phyloP scores from a whole-genome alignment of 2,329 filamentous ascomycete genomes.

The Ceratocystis alfenasii region DNA sequence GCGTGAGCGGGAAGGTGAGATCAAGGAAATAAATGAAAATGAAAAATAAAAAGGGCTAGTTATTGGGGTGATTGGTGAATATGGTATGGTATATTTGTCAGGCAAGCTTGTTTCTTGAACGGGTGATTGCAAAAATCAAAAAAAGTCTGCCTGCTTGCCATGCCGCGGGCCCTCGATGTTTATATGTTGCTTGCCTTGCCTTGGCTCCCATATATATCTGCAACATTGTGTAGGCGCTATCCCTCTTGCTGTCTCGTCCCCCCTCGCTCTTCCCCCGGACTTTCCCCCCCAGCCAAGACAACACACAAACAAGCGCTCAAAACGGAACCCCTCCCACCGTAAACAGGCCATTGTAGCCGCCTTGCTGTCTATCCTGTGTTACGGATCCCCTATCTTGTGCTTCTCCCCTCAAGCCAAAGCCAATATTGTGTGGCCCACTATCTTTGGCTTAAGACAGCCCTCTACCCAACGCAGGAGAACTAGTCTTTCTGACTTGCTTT shows the following conservation, averaged over 20 bases:
- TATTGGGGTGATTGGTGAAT: not conserved
- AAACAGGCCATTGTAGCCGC: constrained; percentile 9
- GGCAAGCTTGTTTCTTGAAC: not conserved
- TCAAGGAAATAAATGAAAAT: not conserved
- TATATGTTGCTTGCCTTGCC: not conserved
- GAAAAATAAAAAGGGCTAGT: too few relatives aligned
- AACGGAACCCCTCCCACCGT: not conserved
- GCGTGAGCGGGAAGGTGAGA: not conserved
- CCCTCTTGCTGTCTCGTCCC: too few relatives aligned
- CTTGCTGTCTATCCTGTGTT: not conserved
- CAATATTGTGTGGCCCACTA: not conserved
- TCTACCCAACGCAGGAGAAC: too few relatives aligned
- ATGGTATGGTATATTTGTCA: not conserved
- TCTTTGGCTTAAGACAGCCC: not conserved
- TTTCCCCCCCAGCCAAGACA: not conserved
- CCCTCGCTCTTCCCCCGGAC: not conserved
- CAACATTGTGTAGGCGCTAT: too few relatives aligned
- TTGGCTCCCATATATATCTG: not conserved
- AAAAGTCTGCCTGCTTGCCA: not conserved
- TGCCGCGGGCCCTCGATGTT: not conserved
- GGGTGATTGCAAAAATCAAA: not conserved
- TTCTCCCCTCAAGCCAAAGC: not conserved
- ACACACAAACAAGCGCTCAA: not conserved
- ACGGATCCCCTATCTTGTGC: not conserved
- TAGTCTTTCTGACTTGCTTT: not conserved